Evolutionary conservation across 164 flowering plant species (phyloP).

Genomic region (Protea cynaroides): DNA sequence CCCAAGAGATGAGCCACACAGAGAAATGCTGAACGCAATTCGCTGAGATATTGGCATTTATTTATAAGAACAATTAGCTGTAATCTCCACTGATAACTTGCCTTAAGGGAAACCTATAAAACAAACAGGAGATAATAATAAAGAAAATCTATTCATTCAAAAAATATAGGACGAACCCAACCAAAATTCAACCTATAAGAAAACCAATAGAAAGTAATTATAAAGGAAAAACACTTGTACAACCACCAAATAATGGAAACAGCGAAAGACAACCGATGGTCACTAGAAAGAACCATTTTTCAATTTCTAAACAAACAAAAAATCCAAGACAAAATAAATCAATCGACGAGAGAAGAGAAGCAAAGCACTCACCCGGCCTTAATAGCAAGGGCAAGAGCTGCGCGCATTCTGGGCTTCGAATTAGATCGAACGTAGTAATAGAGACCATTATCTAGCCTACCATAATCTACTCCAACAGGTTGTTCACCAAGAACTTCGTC

Average conservation of each 20-base stretch:
- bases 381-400: conserved; percentile 92
- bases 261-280: too few relatives aligned
- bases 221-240: too few relatives aligned
- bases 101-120: neutral
- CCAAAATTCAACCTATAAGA: neutral
- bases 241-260: too few relatives aligned
- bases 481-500: conserved; percentile 41
- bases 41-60: neutral
- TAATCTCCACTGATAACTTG: neutral
- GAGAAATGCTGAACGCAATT: neutral
- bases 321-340: neutral
- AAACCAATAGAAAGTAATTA: neutral
- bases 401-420: conserved; percentile 87
- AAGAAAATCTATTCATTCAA: neutral
- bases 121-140: neutral
- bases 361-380: conserved; percentile 64
- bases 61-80: neutral
- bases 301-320: too few relatives aligned
- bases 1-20: neutral
- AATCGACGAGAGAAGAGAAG: too few relatives aligned
- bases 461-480: conserved; percentile 69
- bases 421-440: conserved; percentile 75
- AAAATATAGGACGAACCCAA: neutral
- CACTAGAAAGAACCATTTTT: neutral
- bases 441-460: conserved; percentile 79